A percentile compares a stretch with the other conserved stretches of the same genome.
phyloP scores from a whole-genome alignment of 2,329 filamentous ascomycete species.

The Microsporum ferrugineum region DNA sequence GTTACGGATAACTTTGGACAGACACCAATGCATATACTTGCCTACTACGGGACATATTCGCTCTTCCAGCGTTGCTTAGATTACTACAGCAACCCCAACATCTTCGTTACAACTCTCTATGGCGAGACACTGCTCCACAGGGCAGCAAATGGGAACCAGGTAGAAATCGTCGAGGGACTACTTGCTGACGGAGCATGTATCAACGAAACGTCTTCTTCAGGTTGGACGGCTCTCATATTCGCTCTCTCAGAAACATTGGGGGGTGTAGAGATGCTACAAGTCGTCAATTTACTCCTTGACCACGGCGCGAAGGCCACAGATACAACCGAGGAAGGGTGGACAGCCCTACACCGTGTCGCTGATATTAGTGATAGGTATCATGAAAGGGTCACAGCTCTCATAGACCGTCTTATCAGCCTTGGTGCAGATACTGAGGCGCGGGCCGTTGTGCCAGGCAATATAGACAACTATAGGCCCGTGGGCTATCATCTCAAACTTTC shows the following conservation, averaged over 20 bases:
- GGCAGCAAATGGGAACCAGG: neutral
- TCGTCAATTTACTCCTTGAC: neutral
- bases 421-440: neutral
- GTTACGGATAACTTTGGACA: neutral
- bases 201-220: neutral
- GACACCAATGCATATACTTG: neutral
- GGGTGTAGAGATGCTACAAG: neutral
- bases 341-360: neutral
- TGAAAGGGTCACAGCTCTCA: neutral
- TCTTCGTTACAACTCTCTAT: neutral
- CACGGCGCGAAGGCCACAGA: neutral
- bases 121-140: neutral
- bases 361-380: neutral
- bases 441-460: neutral
- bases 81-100: neutral
- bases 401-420: neutral
- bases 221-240: neutral
- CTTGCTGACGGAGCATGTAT: neutral
- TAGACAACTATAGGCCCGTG: neutral
- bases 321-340: neutral
- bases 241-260: neutral
- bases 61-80: neutral
- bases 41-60: neutral
- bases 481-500: neutral
- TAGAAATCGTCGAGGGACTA: neutral